Conservation (phyloP, 495 filamentous ascomycete genomes). For the Penicillium bialowiezense region DNA sequence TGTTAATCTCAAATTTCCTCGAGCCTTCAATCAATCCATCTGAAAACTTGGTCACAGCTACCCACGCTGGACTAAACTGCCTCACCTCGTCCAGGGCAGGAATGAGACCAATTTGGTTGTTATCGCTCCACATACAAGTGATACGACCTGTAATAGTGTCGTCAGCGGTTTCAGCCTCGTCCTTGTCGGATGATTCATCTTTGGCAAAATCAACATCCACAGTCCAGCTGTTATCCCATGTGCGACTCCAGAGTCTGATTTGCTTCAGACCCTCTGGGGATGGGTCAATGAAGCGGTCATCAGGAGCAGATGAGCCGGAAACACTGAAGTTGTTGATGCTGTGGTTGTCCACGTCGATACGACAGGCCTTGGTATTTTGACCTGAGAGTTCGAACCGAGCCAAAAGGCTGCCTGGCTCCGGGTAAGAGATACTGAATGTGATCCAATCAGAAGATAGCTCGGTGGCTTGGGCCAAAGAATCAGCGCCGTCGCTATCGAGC, state of each 20-base stretch:
- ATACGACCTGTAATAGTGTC: constrained; percentile 59
- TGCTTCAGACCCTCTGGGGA: constrained; percentile 52
- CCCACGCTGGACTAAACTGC: constrained; percentile 76
- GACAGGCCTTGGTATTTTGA: constrained; percentile 66
- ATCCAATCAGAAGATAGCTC: constrained; percentile 57
- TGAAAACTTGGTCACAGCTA: constrained; percentile 64
- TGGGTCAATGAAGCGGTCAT: constrained; percentile 55
- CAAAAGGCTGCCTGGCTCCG: constrained; percentile 34
- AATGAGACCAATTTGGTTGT: constrained; percentile 66
- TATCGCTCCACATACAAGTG: constrained; percentile 86
- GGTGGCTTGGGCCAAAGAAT: background rate
- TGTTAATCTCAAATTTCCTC: constrained; percentile 51
- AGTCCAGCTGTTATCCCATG: constrained; percentile 71
- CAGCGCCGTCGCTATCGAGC: background rate
- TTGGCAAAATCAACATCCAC: constrained; percentile 69
- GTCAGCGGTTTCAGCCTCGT: constrained; percentile 31
- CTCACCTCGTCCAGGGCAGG: constrained; percentile 82
- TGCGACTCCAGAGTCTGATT: constrained; percentile 68
- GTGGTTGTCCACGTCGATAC: constrained; percentile 32
- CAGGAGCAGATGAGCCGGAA: constrained; percentile 44
- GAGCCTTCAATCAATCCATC: constrained; percentile 82
- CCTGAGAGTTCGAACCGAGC: constrained; percentile 56
- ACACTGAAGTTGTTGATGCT: constrained; percentile 63
- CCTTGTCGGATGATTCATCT: constrained; percentile 23
- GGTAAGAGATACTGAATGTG: constrained; percentile 55